Base-by-base conservation (phyloP, 192 early-diverging fungal genomes). In the Rhizoclosmatium sp. region DNA sequence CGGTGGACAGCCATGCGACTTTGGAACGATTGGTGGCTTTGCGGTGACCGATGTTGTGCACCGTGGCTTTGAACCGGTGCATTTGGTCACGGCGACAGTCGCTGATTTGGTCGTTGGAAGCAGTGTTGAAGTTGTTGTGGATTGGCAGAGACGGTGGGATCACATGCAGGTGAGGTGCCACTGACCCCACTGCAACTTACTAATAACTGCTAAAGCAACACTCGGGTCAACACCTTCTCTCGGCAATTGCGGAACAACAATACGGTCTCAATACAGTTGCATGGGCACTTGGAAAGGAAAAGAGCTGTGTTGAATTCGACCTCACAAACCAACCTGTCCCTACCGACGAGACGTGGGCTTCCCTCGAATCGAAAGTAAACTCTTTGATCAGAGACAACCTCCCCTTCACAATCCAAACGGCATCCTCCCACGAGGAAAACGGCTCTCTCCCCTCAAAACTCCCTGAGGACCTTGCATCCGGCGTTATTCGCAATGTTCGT, bases 191-290 rank as follows among this genome's bases (percentile, higher is more conserved):
- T 31, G 0, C 31, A 31, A 31, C 31, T 31, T 31, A 31, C 31
- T 31, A 31, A 31, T 92, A 94, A 69, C 90, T 93, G 64, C 89
- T 92, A 85, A 92, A 93, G 77, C 93, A 93, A 40, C 93, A 94
- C 72, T 88, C 86, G 65, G 92, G 92, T 39, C 93, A 94, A 66
- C 93, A 94, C 73, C 80, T 94, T 47, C 76, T 94, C 10, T 92
- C 89, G 75, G 93, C 91, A 1, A 70, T 93, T 40, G 84, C 92
- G 21, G 91, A 90, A 71, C 82, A 87, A 48, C 87, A 90, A 61
- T 89, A 85, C 71, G 81, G 86, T 3, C 83, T 89, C n/a, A 79
- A 87, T 23, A 94, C 93, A 0, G 84, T 92, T 23, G 89, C 89
- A 12, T 94, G 93, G 92, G 85, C 78, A 39, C 82, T 93, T 51